Evolutionary conservation across 83 land plant species (phyloP).

Genomic region (Diphasiastrum complanatum): DNA sequence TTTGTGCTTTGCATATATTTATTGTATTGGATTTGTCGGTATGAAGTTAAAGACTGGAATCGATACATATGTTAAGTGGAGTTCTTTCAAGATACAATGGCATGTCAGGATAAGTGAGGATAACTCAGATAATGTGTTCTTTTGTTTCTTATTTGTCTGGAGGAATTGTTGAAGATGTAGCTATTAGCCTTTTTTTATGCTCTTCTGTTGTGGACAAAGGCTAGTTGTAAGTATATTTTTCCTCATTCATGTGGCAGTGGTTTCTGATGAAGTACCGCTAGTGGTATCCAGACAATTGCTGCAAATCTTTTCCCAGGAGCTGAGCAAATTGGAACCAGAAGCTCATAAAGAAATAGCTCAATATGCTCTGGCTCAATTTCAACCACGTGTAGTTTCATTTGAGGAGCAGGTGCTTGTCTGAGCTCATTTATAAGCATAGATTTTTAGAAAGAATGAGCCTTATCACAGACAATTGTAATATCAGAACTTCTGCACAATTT

Average conservation of each 20-base stretch:
- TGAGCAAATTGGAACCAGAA: constrained; percentile 69
- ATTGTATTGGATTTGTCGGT: no score
- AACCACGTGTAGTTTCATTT: constrained; percentile 95
- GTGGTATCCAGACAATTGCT: constrained; percentile 86
- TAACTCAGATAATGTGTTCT: no score
- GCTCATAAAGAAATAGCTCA: constrained; percentile 86
- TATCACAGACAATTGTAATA: not conserved
- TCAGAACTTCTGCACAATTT: not conserved
- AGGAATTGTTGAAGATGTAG: not conserved
- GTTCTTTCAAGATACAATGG: no score
- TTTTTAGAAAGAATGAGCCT: constrained; percentile 4
- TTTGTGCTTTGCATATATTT: no score
- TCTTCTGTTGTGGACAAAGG: not conserved
- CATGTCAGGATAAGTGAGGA: no score
- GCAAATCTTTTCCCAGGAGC: constrained; percentile 78
- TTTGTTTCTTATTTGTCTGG: not conserved
- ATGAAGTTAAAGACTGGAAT: no score
- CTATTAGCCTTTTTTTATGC: no score
- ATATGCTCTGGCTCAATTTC: constrained; percentile 82
- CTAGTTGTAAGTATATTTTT: constrained; percentile 16
- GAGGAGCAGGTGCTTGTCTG: constrained; percentile 73
- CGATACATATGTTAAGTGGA: no score
- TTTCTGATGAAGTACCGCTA: constrained; percentile 91
- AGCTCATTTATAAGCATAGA: not conserved
- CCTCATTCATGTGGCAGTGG: constrained; percentile 43